Evolutionary conservation across 169 alveolate genomes (phyloP).

Genomic region (Theileria equi): DNA sequence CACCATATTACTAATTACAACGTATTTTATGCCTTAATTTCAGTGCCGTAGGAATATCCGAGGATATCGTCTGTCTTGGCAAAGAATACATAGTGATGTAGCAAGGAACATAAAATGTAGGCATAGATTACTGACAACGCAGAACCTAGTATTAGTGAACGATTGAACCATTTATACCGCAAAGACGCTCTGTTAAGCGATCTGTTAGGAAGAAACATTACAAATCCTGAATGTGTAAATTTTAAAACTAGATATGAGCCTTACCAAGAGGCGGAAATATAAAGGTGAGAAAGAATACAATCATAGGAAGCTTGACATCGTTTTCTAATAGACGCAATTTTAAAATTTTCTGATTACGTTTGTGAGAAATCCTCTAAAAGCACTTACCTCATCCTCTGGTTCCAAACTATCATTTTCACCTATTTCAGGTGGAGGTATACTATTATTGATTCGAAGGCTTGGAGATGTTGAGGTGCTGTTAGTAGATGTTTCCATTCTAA

Average conservation of each 20-base stretch:
- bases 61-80: constrained; percentile 13
- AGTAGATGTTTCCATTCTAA: no score
- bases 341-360: neutral
- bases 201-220: constrained; percentile 10
- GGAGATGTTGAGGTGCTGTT: no score
- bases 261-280: constrained; percentile 45
- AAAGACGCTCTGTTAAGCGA: constrained; percentile 6
- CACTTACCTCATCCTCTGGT: constrained; percentile 7
- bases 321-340: constrained; percentile 21
- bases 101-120: constrained; percentile 20
- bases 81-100: constrained; percentile 34
- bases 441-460: no score
- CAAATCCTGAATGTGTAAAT: constrained; percentile 30
- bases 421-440: no score
- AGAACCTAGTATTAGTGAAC: constrained; percentile 48
- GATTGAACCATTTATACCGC: constrained; percentile 38
- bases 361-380: neutral
- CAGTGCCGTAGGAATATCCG: constrained; percentile 28
- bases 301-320: constrained; percentile 5
- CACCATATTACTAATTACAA: constrained; percentile 3
- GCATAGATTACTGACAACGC: constrained; percentile 45
- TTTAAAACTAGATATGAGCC: neutral
- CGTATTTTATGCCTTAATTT: neutral
- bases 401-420: no score
- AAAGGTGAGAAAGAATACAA: constrained; percentile 37